These are phyloP conservation scores for Spergularia marina DNA, from an alignment of 148 eudicot species.

Conservation along the genomic window DNA sequence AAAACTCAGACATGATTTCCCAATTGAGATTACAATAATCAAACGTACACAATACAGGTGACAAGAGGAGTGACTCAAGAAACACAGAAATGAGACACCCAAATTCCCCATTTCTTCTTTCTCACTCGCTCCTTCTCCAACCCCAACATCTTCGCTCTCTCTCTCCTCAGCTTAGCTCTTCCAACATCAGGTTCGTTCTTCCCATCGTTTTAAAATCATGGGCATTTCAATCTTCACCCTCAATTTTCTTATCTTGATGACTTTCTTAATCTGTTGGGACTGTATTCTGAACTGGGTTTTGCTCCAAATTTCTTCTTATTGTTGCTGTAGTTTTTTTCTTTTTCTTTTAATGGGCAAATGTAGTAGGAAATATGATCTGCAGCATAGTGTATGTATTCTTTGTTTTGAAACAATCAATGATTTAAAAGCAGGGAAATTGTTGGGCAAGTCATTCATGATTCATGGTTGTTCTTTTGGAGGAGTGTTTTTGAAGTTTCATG, in stretches of 20 bases:
- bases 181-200: slow-evolving; percentile 18
- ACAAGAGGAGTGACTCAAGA: too few species aligned
- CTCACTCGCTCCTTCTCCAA: background rate
- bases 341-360: background rate
- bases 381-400: background rate
- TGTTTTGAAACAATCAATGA: background rate
- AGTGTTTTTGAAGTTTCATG: too few species aligned
- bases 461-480: background rate
- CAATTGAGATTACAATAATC: too few species aligned
- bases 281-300: slow-evolving; percentile 19
- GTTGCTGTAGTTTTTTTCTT: background rate
- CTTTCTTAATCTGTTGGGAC: background rate
- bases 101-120: too few species aligned
- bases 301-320: background rate
- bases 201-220: background rate
- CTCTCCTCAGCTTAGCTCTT: background rate
- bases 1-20: too few species aligned
- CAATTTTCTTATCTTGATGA: background rate
- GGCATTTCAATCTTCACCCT: background rate
- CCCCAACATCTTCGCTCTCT: slow-evolving; percentile 7
- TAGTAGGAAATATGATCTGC: too few species aligned
- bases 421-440: background rate
- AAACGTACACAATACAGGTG: too few species aligned
- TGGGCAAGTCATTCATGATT: too few species aligned
- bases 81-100: too few species aligned